Evolutionary conservation across 2,329 filamentous ascomycete genomes (phyloP).

Genomic region (Aschersonia sp.): DNA sequence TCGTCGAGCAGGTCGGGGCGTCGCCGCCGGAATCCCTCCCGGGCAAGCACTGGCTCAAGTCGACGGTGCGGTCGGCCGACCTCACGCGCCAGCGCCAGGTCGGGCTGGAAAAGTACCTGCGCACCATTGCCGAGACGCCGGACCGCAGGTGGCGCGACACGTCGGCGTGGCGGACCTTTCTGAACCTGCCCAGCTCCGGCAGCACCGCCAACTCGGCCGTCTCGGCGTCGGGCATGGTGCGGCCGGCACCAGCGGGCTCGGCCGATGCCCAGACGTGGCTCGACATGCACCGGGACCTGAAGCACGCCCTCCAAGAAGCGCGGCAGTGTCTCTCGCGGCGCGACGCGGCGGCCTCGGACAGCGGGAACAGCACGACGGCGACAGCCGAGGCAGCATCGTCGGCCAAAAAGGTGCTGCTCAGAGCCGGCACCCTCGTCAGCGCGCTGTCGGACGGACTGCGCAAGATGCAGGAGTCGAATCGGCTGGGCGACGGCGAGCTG

Average conservation of each 20-base stretch:
- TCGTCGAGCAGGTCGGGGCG: constrained; percentile 43
- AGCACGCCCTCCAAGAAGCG: constrained; percentile 46
- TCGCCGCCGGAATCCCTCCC: constrained; percentile 56
- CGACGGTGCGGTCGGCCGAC: constrained; percentile 53
- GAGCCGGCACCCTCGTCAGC: constrained; percentile 48
- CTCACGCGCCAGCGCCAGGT: constrained; percentile 56
- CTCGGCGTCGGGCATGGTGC: constrained; percentile 28
- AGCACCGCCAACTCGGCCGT: constrained; percentile 33
- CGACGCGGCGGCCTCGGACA: constrained; percentile 35
- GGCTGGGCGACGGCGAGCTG: constrained; percentile 61
- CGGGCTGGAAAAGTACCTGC: constrained; percentile 57
- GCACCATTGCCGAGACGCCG: constrained; percentile 55
- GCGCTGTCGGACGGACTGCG: constrained; percentile 52
- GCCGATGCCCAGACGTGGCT: constrained; percentile 58
- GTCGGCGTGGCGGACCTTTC: constrained; percentile 56
- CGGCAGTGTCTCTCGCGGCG: constrained; percentile 53
- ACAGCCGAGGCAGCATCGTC: constrained; percentile 48
- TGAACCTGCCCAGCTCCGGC: constrained; percentile 49
- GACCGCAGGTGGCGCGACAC: constrained; percentile 66
- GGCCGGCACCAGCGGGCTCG: constrained; percentile 23
- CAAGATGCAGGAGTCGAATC: constrained; percentile 34
- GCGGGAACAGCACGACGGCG: constrained; percentile 25
- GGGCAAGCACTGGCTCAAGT: constrained; percentile 62
- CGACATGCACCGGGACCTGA: constrained; percentile 61
- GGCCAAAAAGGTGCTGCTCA: constrained; percentile 61